Conservation (phyloP, 129 eudicot species). For the Smallanthus sonchifolius region DNA sequence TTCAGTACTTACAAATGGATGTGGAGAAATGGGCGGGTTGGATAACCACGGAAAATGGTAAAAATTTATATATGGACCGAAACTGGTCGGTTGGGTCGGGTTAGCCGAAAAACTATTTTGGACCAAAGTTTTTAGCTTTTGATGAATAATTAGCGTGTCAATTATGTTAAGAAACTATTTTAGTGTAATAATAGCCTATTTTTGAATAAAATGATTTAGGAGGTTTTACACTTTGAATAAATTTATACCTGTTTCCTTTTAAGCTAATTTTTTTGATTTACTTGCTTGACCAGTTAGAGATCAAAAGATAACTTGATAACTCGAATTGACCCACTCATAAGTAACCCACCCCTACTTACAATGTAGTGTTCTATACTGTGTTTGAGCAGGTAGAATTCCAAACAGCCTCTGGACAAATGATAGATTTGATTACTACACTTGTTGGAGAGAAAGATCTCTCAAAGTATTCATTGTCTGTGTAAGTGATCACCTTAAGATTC, state of each 20-base stretch:
- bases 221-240: not conserved
- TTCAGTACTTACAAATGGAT: not conserved
- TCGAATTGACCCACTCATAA: not conserved
- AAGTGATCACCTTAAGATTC: slow-evolving; percentile 23
- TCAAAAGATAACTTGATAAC: not conserved
- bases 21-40: not conserved
- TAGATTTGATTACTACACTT: slow-evolving; percentile 83
- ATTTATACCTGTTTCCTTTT: not conserved
- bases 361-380: slow-evolving; percentile 7
- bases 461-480: slow-evolving; percentile 73
- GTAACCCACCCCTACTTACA: not conserved
- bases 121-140: not conserved
- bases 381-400: slow-evolving; percentile 76
- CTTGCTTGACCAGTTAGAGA: not conserved
- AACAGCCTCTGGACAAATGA: slow-evolving; percentile 90
- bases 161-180: not conserved
- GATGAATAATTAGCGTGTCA: not conserved
- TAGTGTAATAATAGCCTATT: not conserved
- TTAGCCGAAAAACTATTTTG: not conserved
- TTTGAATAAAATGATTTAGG: not conserved
- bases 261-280: not conserved
- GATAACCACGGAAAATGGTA: not conserved
- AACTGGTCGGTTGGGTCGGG: not conserved
- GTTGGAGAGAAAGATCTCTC: slow-evolving; percentile 88
- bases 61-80: not conserved